Evolutionary conservation across 306 rosid species (phyloP).

Genomic region (Gastrolobium villosum): DNA sequence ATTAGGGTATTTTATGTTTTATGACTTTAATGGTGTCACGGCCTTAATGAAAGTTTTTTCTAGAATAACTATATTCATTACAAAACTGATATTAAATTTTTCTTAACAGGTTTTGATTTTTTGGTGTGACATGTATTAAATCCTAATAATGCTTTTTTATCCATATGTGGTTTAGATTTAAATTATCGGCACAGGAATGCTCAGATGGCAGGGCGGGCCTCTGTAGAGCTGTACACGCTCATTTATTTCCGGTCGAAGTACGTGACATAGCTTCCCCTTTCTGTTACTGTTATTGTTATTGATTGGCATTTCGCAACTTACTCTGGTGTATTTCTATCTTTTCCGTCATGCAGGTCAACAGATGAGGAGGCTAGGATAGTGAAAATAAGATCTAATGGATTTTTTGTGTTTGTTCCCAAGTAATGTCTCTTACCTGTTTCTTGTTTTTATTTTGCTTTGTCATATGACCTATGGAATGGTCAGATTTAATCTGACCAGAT

Average conservation of each 20-base stretch:
- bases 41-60: constrained; percentile 10
- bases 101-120: constrained; percentile 28
- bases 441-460: constrained; percentile 10
- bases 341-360: constrained; percentile 72
- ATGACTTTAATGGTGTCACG: constrained; percentile 2
- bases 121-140: constrained; percentile 24
- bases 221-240: constrained; percentile 91
- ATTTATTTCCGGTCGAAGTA: constrained; percentile 85
- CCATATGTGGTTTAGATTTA: constrained; percentile 69
- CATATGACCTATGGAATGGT: neutral
- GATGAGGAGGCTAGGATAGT: constrained; percentile 94
- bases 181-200: constrained; percentile 97
- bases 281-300: neutral
- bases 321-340: constrained; percentile 39
- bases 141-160: constrained; percentile 37
- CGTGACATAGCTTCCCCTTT: constrained; percentile 21
- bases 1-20: constrained; percentile 18
- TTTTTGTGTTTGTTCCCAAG: constrained; percentile 97
- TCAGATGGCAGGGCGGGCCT: constrained; percentile 96
- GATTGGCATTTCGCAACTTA: constrained; percentile 41
- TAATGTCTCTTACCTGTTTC: constrained; percentile 53
- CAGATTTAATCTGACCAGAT: constrained; percentile 8
- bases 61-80: constrained; percentile 14
- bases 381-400: constrained; percentile 94
- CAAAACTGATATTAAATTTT: constrained; percentile 16